phyloP scores from a whole-genome alignment of 352 stramenopile genomes.

The Phytopythium aichiense region DNA sequence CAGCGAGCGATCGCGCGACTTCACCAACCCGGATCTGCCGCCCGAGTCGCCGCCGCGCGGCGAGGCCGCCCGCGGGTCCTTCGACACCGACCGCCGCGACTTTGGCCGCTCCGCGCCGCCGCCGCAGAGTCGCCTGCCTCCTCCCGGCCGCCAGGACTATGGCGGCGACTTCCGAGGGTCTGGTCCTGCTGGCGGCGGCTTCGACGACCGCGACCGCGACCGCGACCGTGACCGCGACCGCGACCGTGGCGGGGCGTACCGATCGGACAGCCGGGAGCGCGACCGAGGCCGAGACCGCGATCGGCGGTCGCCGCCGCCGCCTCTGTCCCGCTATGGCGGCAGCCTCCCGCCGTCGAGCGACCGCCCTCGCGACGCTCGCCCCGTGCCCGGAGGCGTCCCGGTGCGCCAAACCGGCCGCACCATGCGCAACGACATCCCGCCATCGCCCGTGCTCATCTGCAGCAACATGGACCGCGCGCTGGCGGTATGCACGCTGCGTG shows the following conservation, averaged over 20 bases:
- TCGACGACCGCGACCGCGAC: slow-evolving; percentile 1
- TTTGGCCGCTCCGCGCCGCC: neutral
- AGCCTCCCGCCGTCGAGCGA: slow-evolving; percentile 15
- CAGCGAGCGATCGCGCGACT: slow-evolving; percentile 69
- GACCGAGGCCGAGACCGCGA: slow-evolving; percentile 1
- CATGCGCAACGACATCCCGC: slow-evolving; percentile 47
- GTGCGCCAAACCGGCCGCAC: slow-evolving; percentile 34
- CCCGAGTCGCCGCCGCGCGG: slow-evolving; percentile 17
- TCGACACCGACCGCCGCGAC: slow-evolving; percentile 1
- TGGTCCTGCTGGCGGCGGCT: slow-evolving; percentile 6
- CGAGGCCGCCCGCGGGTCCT: neutral
- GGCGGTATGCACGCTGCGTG: slow-evolving; percentile 28
- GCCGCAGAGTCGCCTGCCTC: neutral
- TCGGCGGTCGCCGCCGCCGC: slow-evolving; percentile 2
- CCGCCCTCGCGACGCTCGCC: slow-evolving; percentile 22
- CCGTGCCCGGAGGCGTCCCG: slow-evolving; percentile 2
- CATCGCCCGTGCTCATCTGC: slow-evolving; percentile 75
- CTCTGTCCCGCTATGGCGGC: slow-evolving; percentile 14
- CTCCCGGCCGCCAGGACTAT: slow-evolving; percentile 3
- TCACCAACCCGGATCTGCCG: slow-evolving; percentile 71
- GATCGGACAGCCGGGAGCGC: slow-evolving; percentile 5
- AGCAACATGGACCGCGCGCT: slow-evolving; percentile 73
- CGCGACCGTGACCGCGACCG: slow-evolving; percentile 7
- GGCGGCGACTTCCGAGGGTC: slow-evolving; percentile 1
- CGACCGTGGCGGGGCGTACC: neutral